A percentile compares a stretch with the other conserved stretches of the same genome.
These are phyloP conservation scores for Geotrichum fermentans DNA, from an alignment of 1,139 yeast genomes.

Conservation along the genomic window DNA sequence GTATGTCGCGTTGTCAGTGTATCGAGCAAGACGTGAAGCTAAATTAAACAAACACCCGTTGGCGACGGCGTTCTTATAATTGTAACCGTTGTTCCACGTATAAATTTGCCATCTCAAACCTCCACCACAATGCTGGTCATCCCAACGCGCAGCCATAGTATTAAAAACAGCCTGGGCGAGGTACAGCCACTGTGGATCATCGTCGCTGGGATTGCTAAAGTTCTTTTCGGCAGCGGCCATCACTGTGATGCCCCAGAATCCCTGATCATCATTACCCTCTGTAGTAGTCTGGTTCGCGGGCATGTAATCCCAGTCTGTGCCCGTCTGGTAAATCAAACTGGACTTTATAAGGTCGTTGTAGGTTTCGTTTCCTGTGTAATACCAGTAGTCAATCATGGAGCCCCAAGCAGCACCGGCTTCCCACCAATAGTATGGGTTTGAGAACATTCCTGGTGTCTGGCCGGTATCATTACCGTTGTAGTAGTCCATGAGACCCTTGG, in stretches of 20 bases:
- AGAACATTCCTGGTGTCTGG: conserved; percentile 69
- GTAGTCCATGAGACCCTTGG: conserved; percentile 65
- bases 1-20: conserved; percentile 65
- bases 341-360: conserved; percentile 51
- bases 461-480: conserved; percentile 53
- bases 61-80: conserved; percentile 84
- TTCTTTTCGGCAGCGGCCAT: conserved; percentile 81
- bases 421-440: conserved; percentile 90
- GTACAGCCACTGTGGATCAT: conserved; percentile 60
- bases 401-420: conserved; percentile 90
- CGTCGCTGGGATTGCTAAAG: conserved; percentile 57
- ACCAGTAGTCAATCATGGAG: conserved; percentile 62
- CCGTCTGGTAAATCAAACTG: conserved; percentile 62
- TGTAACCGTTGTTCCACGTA: conserved; percentile 90
- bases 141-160: conserved; percentile 91
- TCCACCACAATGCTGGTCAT: conserved; percentile 64
- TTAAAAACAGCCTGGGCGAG: conserved; percentile 79
- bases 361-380: conserved; percentile 58
- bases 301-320: conserved; percentile 61
- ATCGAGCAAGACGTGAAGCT: conserved; percentile 83
- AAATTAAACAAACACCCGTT: conserved; percentile 87
- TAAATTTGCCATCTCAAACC: conserved; percentile 97
- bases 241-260: conserved; percentile 81
- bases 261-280: conserved; percentile 92
- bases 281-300: conserved; percentile 71